These are phyloP conservation scores for Groenewaldozyma auringiensis DNA, from an alignment of 1,139 yeast species.

Conservation along the genomic window DNA sequence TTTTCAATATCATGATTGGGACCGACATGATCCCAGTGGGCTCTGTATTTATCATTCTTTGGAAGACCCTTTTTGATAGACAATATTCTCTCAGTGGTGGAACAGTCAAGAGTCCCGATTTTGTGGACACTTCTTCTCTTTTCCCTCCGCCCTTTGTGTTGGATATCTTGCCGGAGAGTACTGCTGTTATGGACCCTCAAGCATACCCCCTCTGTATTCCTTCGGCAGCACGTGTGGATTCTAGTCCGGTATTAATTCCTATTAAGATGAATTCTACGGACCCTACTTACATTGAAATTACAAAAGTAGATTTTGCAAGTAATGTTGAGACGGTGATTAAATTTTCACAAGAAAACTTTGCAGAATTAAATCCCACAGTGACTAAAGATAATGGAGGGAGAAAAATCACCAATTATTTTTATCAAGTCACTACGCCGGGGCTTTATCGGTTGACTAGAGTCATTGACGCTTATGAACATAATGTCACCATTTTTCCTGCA, in stretches of 20 bases:
- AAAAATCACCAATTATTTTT: constrained; percentile 40
- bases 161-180: constrained; percentile 84
- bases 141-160: constrained; percentile 77
- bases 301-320: constrained; percentile 51
- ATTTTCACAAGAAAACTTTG: constrained; percentile 51
- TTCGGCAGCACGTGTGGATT: constrained; percentile 27
- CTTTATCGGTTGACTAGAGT: constrained; percentile 61
- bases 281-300: constrained; percentile 59
- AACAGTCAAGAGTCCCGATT: constrained; percentile 34
- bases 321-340: constrained; percentile 43
- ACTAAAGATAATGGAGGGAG: constrained; percentile 29
- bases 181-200: constrained; percentile 76
- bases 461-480: constrained; percentile 54
- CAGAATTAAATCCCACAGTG: constrained; percentile 28
- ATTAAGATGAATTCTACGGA: constrained; percentile 76
- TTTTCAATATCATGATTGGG: constrained; percentile 33
- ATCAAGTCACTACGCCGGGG: constrained; percentile 65
- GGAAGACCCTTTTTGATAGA: constrained; percentile 45
- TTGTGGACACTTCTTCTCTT: constrained; percentile 40
- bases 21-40: constrained; percentile 40
- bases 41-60: constrained; percentile 39
- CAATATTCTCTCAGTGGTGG: constrained; percentile 66
- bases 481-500: constrained; percentile 56
- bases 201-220: constrained; percentile 58
- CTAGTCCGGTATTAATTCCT: constrained; percentile 44